Percentiles rank a stretch among this genome's conserved stretches.
phyloP scores from a whole-genome alignment of 2,329 filamentous ascomycete species.

The Pyrenochaeta sp. region DNA sequence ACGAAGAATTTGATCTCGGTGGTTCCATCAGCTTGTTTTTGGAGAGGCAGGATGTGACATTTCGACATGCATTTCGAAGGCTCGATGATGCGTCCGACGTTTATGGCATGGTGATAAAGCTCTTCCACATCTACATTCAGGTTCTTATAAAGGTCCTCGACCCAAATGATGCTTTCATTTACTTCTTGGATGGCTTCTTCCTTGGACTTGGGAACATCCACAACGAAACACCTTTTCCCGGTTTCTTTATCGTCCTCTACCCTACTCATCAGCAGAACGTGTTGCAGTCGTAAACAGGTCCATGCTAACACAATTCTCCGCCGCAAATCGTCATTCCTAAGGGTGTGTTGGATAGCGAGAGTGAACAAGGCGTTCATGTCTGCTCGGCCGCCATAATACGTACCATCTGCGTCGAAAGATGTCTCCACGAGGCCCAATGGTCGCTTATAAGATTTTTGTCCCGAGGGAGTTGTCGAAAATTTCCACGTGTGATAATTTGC shows the following conservation, averaged over 20 bases:
- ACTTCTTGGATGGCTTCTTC: conserved; percentile 44
- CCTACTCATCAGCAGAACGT: conserved; percentile 50
- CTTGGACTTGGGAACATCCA: conserved; percentile 40
- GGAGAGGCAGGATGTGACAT: conserved; percentile 51
- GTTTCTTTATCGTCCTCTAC: conserved; percentile 27
- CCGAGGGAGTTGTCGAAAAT: conserved; percentile 13
- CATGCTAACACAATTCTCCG: conserved; percentile 51
- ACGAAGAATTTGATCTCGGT: conserved; percentile 47
- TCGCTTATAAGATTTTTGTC: conserved; percentile 38
- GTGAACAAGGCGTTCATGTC: conserved; percentile 54
- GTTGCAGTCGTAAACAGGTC: conserved; percentile 49
- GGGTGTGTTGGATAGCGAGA: conserved; percentile 43
- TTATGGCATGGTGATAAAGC: conserved; percentile 54
- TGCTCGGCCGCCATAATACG: conserved; percentile 55
- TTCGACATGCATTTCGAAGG: conserved; percentile 48
- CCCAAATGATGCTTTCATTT: conserved; percentile 44
- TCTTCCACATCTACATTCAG: conserved; percentile 42
- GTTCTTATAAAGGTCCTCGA: conserved; percentile 47
- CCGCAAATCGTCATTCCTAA: conserved; percentile 42
- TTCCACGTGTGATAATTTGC: conserved; percentile 50
- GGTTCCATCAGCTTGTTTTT: conserved; percentile 29
- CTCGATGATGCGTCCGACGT: conserved; percentile 51
- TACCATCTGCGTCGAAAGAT: conserved; percentile 56
- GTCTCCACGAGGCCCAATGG: conserved; percentile 56
- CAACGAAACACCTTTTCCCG: conserved; percentile 39